Conservation (phyloP, 78 protist species). For the Dictyostelium brefeldianum region DNA sequence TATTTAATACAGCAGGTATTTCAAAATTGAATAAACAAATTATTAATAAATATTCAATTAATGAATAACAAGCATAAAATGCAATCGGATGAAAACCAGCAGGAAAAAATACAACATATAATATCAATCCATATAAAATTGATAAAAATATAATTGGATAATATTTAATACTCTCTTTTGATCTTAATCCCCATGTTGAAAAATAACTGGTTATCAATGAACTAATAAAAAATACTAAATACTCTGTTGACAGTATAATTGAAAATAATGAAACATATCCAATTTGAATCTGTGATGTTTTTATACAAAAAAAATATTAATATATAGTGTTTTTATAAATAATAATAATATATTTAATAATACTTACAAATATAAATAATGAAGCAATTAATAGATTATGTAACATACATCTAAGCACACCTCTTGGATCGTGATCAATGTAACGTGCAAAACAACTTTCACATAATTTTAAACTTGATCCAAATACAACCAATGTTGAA, state of each 20-base stretch:
- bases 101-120: constrained; percentile 45
- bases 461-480: constrained; percentile 30
- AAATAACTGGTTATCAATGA: constrained; percentile 50
- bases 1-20: constrained; percentile 41
- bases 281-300: constrained; percentile 72
- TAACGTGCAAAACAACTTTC: constrained; percentile 13
- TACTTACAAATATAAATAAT: constrained; percentile 55
- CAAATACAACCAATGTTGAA: constrained; percentile 29
- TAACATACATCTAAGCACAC: constrained; percentile 16
- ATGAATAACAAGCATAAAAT: constrained; percentile 41
- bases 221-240: constrained; percentile 42
- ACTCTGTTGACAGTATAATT: constrained; percentile 37
- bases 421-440: constrained; percentile 11
- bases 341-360: neutral
- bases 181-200: constrained; percentile 49
- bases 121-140: constrained; percentile 15
- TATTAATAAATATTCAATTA: constrained; percentile 47
- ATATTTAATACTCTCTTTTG: constrained; percentile 49
- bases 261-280: constrained; percentile 55
- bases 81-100: constrained; percentile 66
- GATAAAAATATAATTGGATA: constrained; percentile 45
- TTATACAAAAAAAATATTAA: neutral
- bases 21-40: constrained; percentile 73
- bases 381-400: constrained; percentile 33
- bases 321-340: neutral